Evolutionary conservation across 2,329 filamentous ascomycete genomes (phyloP).

Genomic region (Penicillium psychrosexuale): DNA sequence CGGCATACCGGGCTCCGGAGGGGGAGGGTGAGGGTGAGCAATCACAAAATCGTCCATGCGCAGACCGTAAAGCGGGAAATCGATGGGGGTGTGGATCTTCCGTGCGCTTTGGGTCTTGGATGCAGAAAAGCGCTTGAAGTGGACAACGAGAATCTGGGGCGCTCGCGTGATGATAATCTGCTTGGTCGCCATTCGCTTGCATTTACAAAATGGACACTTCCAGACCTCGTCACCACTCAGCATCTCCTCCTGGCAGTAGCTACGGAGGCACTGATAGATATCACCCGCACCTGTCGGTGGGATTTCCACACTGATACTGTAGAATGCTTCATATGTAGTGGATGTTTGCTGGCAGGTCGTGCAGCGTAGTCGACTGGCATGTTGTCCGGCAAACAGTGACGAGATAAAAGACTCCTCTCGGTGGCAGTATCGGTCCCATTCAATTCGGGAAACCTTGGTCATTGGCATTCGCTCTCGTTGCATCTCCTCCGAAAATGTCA

Average conservation of each 20-base stretch:
- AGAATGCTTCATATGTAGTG: constrained; percentile 68
- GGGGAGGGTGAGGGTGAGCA: constrained; percentile 41
- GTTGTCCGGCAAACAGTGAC: constrained; percentile 72
- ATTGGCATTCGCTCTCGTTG: constrained; percentile 59
- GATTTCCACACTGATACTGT: constrained; percentile 69
- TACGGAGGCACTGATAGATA: constrained; percentile 66
- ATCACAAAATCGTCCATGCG: constrained; percentile 61
- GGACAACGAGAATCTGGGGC: constrained; percentile 73
- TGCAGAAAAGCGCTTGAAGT: constrained; percentile 68
- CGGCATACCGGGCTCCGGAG: constrained; percentile 44
- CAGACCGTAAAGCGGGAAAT: constrained; percentile 72
- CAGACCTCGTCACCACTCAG: constrained; percentile 65
- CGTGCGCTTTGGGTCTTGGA: constrained; percentile 54
- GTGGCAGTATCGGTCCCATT: constrained; percentile 70
- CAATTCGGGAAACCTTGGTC: constrained; percentile 64
- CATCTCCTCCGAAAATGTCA: constrained; percentile 60
- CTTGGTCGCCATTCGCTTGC: constrained; percentile 64
- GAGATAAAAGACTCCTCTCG: constrained; percentile 74
- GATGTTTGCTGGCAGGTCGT: constrained; percentile 60
- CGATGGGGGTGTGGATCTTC: constrained; percentile 70
- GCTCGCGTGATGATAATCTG: constrained; percentile 72
- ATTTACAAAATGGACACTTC: constrained; percentile 73
- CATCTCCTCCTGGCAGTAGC: constrained; percentile 65
- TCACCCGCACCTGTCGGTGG: constrained; percentile 58
- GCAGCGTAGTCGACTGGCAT: constrained; percentile 60